Evolutionary conservation across 129 eudicot genomes (phyloP).

Genomic region (Flaveria robusta): DNA sequence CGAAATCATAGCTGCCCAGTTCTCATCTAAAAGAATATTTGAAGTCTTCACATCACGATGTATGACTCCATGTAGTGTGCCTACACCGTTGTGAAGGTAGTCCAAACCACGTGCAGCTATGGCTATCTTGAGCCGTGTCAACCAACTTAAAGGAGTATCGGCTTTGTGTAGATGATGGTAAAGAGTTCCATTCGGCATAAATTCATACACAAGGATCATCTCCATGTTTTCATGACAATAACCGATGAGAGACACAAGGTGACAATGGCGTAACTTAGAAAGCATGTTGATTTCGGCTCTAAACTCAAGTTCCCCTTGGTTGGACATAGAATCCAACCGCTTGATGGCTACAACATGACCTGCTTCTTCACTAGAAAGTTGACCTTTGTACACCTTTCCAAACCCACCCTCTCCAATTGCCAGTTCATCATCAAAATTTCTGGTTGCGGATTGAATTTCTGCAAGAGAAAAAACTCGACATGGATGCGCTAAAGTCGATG

Average conservation of each 20-base stretch:
- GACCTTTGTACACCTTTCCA: no score
- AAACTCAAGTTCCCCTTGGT: no score
- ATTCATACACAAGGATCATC: no score
- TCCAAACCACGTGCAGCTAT: conserved; percentile 9
- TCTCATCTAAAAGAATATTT: conserved; percentile 26
- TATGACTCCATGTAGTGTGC: conserved; percentile 8
- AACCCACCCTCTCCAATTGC: conserved; percentile 40
- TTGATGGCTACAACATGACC: conserved; percentile 18
- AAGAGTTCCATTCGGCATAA: not conserved
- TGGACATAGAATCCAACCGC: conserved; percentile 20
- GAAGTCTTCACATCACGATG: conserved; percentile 20
- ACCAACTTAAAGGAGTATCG: not conserved
- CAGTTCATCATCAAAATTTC: conserved; percentile 23
- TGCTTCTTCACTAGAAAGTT: not conserved
- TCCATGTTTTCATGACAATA: not conserved
- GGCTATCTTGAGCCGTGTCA: conserved; percentile 8
- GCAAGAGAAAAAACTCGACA: no score
- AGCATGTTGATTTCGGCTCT: no score
- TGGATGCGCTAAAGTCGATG: no score
- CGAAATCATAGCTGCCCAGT: no score
- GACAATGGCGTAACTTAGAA: conserved; percentile 10
- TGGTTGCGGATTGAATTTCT: conserved; percentile 37
- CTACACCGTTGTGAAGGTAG: conserved; percentile 14
- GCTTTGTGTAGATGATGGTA: not conserved
- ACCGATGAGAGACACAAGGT: conserved; percentile 15